Percentiles rank a stretch among this genome's conserved stretches.
These are phyloP conservation scores for Ricinus communis DNA, from an alignment of 345 rosid genomes.

Conservation along the genomic window DNA sequence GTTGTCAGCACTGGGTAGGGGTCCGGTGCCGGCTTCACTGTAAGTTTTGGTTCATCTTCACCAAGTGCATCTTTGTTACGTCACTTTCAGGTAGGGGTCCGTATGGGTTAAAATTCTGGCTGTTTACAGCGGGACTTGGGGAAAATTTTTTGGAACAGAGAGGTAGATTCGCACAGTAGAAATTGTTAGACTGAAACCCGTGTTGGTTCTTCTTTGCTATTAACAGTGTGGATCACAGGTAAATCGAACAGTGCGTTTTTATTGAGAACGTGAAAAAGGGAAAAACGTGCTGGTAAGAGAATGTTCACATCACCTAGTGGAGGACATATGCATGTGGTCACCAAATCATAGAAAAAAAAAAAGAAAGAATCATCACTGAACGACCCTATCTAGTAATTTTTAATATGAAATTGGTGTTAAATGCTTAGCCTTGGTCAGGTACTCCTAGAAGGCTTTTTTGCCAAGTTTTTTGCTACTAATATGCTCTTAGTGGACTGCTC, in stretches of 20 bases:
- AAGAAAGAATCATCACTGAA: too few species aligned
- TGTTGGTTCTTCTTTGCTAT: background rate
- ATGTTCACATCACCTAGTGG: background rate
- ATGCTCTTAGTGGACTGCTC: too few species aligned
- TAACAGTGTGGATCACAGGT: background rate
- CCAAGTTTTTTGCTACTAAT: background rate
- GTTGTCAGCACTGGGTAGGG: constrained; percentile 22
- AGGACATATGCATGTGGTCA: too few species aligned
- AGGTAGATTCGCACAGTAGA: constrained; percentile 12
- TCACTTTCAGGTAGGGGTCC: constrained; percentile 26
- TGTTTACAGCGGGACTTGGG: background rate
- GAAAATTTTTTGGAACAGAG: background rate
- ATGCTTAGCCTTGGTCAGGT: background rate
- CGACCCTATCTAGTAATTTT: background rate
- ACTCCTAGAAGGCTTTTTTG: background rate
- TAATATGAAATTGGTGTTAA: background rate
- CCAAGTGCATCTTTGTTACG: constrained; percentile 12
- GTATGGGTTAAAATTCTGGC: background rate
- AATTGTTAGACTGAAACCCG: background rate
- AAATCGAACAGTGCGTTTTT: too few species aligned
- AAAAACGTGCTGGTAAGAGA: too few species aligned
- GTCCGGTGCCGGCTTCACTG: constrained; percentile 18
- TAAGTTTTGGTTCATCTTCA: constrained; percentile 15
- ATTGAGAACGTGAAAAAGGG: too few species aligned
- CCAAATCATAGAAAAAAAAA: too few species aligned